Base-by-base conservation (phyloP, 2,329 filamentous ascomycete genomes). In the Camillea tinctor region DNA sequence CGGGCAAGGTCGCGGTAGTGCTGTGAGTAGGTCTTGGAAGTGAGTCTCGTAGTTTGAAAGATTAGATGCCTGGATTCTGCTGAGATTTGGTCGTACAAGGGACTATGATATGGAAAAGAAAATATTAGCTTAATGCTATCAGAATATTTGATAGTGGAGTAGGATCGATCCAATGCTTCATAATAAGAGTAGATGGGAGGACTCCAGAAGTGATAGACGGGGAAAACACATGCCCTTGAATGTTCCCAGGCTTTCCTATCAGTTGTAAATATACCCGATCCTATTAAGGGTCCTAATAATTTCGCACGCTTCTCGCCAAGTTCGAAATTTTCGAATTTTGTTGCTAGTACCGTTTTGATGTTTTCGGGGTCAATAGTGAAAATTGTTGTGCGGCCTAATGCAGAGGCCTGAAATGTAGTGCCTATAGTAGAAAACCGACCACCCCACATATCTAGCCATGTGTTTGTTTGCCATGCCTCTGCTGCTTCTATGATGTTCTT, bases 351-450 rank as follows among this genome's bases (percentile, higher is more conserved):
- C 2, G 36, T n/a, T 23, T 58, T 58, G 36, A 58, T 7, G 21
- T 58, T 58, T 22, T 58, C 21, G 7, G 56, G 51, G 24, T 58
- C 51, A 22, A 58, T 30, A 20, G 59, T 61, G 56, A 55, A 58
- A 30, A 61, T 56, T 13, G 52, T 58, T 8, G 59, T 60, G 20
- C 53, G 53, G 15, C 53, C 53, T 20, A 55, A 21, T 4, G 57
- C 24, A 1, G 40, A 40, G 48, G 21, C 26, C n/a, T 54, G 36
- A 24, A 54, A 54, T 6, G 57, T 59, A 7, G 52, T 54, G 22
- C 57, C 57, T 24, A 59, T 50, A 17, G 52, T 48, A 8, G 22
- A 24, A 48, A 54, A 59, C n/a, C 52, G 52, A 24, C 19, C 19
- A n/a, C 22, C 22, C 52, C 52, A 54, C 44, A 59, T 50, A 3